Evolutionary conservation across 257 asterid species (phyloP).

Genomic region (Paraleonurus japonicus): DNA sequence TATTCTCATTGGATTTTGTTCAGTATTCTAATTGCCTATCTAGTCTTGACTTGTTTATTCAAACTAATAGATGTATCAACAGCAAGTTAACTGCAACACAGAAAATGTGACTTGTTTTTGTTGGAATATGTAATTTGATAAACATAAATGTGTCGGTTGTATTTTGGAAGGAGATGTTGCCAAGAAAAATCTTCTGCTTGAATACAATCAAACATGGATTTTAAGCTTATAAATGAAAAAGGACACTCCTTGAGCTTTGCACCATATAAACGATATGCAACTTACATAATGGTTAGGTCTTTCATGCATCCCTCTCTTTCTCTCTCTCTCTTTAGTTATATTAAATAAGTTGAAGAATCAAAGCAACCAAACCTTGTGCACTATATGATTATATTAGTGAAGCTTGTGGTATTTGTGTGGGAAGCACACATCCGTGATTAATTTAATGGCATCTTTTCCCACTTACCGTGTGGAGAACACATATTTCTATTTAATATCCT

Average conservation of each 20-base stretch:
- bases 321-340: not conserved
- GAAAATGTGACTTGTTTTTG: not conserved
- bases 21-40: not conserved
- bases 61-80: not conserved
- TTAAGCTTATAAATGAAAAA: no score
- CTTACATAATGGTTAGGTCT: not conserved
- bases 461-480: conserved; percentile 41
- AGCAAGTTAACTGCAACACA: not conserved
- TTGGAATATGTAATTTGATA: not conserved
- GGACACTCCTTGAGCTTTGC: no score
- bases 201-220: not conserved
- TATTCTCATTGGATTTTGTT: not conserved
- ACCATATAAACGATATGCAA: no score
- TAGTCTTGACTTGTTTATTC: not conserved
- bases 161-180: not conserved
- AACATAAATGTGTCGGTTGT: not conserved
- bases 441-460: conserved; percentile 21
- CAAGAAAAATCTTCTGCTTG: not conserved
- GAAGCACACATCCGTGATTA: conserved; percentile 48
- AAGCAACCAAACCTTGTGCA: conserved; percentile 17
- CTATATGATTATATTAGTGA: conserved; percentile 19
- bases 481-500: conserved; percentile 35
- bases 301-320: not conserved
- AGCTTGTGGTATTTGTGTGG: conserved; percentile 44
- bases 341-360: not conserved